Evolutionary conservation across 2,329 filamentous ascomycete genomes (phyloP).

Genomic region (Penicillium sp.): DNA sequence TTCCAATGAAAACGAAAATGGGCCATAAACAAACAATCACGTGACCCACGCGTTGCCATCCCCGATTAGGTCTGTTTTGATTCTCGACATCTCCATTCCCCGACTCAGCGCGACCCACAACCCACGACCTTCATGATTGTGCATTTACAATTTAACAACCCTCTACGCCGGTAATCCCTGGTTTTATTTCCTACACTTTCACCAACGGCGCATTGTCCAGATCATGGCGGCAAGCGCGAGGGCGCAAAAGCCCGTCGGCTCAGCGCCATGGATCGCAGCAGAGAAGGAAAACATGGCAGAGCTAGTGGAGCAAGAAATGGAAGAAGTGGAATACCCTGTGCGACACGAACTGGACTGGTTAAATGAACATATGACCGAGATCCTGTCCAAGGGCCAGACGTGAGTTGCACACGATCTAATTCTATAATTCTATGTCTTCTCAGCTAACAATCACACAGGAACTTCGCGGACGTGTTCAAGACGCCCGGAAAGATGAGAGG

Average conservation of each 20-base stretch:
- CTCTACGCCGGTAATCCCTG: background rate
- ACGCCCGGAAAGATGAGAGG: slow-evolving; percentile 44
- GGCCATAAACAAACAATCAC: background rate
- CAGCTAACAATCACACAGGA: slow-evolving; percentile 49
- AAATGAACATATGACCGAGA: slow-evolving; percentile 94
- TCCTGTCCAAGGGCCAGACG: slow-evolving; percentile 81
- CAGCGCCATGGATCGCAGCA: slow-evolving; percentile 71
- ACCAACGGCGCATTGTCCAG: slow-evolving; percentile 31
- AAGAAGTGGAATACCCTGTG: slow-evolving; percentile 87
- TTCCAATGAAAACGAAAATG: background rate
- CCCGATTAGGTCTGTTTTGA: slow-evolving; percentile 22
- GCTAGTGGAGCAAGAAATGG: slow-evolving; percentile 70
- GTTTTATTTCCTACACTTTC: slow-evolving; percentile 14
- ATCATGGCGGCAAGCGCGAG: slow-evolving; percentile 35
- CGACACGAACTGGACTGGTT: slow-evolving; percentile 95
- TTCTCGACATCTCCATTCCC: slow-evolving; percentile 18
- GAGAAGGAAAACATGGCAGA: slow-evolving; percentile 71
- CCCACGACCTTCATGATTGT: slow-evolving; percentile 4
- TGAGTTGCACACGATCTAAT: slow-evolving; percentile 43
- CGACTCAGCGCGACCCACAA: slow-evolving; percentile 6
- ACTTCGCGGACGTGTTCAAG: slow-evolving; percentile 91
- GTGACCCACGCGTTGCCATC: slow-evolving; percentile 15
- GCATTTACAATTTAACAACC: background rate
- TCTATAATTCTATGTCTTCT: background rate
- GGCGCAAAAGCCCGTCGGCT: slow-evolving; percentile 57